Base-by-base conservation (phyloP, 495 filamentous ascomycete genomes). In the Apodospora peruviana region DNA sequence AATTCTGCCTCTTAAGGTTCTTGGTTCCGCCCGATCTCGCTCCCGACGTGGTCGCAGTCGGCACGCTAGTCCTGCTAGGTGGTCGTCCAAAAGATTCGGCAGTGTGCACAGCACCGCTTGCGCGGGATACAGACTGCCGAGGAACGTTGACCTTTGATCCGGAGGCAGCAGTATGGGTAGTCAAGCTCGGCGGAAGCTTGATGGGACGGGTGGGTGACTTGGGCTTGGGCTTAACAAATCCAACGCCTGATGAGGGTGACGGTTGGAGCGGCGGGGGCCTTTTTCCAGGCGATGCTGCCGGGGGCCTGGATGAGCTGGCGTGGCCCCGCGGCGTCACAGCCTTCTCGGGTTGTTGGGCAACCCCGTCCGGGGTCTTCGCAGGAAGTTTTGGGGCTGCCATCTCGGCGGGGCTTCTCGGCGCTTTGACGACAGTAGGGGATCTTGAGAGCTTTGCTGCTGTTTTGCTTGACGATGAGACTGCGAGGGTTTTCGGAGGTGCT, bases 121-220 rank as follows among this genome's bases (percentile, higher is more conserved):
- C 60, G 23, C 70, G 64, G 1, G 70, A 69, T 0, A 65, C 43
- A 8, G 71, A 67, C 38, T 66, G 65, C 22, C 70, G 65, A 2
- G 64, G 38, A 12, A 53, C 57, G 27, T 65, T 66, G 43, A 65
- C 45, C 63, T 81, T 89, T 10, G 77, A 76, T 4, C 72, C 73
- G 34, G 79, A 83, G 4, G 86, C 68, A 14, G 79, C 73, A 5
- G 82, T 87, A 34, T 80, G 78, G 18, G 85, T 76, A 2, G 80
- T 81, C 40, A 84, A 64, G 21, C 85, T 78, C 39, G 75, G 59
- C 23, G 85, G 79, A 24, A 84, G 69, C 46, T 79, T 80, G 54
- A 79, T 67, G 14, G 85, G 77, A 41, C 74, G 76, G 5, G 83
- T 84, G 1, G 85, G 83, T 16, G 86, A 87, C 52, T 77, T 84